These are phyloP conservation scores for Senna tora DNA, from an alignment of 306 rosid species.

Conservation along the genomic window DNA sequence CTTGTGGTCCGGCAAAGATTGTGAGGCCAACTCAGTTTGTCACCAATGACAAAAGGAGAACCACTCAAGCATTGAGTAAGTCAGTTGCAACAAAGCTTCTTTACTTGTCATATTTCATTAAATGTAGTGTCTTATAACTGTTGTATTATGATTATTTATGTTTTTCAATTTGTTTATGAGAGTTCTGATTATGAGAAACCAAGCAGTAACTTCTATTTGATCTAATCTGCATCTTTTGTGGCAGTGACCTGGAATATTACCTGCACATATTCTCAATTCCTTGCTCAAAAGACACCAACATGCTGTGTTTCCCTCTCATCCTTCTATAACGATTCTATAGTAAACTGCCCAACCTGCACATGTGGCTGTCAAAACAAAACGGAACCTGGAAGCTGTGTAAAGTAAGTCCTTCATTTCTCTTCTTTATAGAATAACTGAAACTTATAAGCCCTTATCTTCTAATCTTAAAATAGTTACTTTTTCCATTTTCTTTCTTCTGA, in stretches of 20 bases:
- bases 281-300: slow-evolving; percentile 95
- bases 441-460: background rate
- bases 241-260: slow-evolving; percentile 99
- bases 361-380: slow-evolving; percentile 91
- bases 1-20: slow-evolving; percentile 81
- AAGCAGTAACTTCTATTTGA: slow-evolving; percentile 23
- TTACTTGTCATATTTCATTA: background rate
- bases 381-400: slow-evolving; percentile 68
- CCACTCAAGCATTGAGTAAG: slow-evolving; percentile 94
- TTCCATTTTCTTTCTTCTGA: slow-evolving; percentile 10
- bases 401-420: slow-evolving; percentile 56
- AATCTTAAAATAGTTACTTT: slow-evolving; percentile 13
- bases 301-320: slow-evolving; percentile 99
- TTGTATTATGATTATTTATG: slow-evolving; percentile 14
- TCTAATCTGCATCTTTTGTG: slow-evolving; percentile 39
- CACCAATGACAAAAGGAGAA: slow-evolving; percentile 75
- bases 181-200: slow-evolving; percentile 1
- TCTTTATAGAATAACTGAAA: slow-evolving; percentile 18
- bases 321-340: slow-evolving; percentile 87
- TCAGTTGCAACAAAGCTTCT: slow-evolving; percentile 9
- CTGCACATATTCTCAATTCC: slow-evolving; percentile 94
- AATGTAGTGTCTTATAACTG: background rate
- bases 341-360: slow-evolving; percentile 94
- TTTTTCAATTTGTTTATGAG: background rate
- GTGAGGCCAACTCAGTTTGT: slow-evolving; percentile 67